phyloP scores from a whole-genome alignment of 345 rosid genomes.

The Populus tremula region DNA sequence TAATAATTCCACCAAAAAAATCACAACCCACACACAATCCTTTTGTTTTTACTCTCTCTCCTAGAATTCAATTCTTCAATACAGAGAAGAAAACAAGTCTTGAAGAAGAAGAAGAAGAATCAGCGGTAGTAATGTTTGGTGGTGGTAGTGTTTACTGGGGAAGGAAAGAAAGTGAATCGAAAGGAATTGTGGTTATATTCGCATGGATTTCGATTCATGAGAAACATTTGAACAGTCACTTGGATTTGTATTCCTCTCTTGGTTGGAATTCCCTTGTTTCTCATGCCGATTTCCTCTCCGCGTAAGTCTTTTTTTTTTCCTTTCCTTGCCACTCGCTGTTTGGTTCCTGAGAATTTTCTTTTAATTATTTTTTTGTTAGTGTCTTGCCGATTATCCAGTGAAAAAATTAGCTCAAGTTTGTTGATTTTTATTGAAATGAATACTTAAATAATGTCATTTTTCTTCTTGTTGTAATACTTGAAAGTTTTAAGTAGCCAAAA shows the following conservation, averaged over 20 bases:
- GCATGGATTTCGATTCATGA: constrained; percentile 66
- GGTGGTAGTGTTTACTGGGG: constrained; percentile 7
- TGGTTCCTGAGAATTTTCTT: neutral
- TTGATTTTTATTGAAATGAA: neutral
- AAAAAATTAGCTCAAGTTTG: neutral
- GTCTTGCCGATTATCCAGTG: neutral
- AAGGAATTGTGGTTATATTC: constrained; percentile 74
- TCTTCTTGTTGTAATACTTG: neutral
- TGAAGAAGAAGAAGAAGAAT: neutral
- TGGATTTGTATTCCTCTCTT: constrained; percentile 81
- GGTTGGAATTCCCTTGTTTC: constrained; percentile 86
- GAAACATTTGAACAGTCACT: constrained; percentile 40
- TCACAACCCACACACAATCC: neutral
- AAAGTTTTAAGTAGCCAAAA: neutral
- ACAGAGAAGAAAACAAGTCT: neutral
- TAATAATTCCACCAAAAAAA: neutral
- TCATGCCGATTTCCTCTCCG: constrained; percentile 67
- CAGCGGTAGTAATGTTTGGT: constrained; percentile 43
- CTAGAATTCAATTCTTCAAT: neutral
- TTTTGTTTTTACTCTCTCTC: neutral
- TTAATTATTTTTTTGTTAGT: neutral
- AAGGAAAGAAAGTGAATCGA: constrained; percentile 25
- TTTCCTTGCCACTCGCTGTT: no score
- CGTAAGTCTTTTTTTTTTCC: constrained; percentile 38
- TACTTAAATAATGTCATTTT: neutral